Conservation (phyloP, 2,329 filamentous ascomycete genomes). For the Harringtonia aguacate region DNA sequence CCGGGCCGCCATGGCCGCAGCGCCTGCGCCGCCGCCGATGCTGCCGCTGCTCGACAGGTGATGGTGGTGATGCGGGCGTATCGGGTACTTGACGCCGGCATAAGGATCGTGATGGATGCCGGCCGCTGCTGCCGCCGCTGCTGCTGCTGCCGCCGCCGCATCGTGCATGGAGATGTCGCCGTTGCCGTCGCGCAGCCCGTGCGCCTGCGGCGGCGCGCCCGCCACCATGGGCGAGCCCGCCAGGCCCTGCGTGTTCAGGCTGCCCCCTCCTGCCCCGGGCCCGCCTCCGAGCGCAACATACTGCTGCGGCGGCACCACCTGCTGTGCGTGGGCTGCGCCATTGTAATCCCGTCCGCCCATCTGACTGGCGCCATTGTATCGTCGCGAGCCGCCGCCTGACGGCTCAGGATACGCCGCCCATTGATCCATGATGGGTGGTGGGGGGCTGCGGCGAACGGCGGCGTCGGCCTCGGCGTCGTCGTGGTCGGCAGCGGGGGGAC, state of each 20-base stretch:
- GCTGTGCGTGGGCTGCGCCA: slow-evolving; percentile 12
- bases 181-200: slow-evolving; percentile 59
- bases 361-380: slow-evolving; percentile 42
- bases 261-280: slow-evolving; percentile 7
- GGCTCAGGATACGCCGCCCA: slow-evolving; percentile 61
- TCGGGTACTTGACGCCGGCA: slow-evolving; percentile 74
- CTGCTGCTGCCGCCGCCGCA: slow-evolving; percentile 22
- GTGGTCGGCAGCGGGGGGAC: neutral
- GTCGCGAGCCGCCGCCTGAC: slow-evolving; percentile 48
- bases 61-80: slow-evolving; percentile 68
- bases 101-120: slow-evolving; percentile 54
- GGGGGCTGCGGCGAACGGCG: neutral
- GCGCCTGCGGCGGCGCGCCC: slow-evolving; percentile 31
- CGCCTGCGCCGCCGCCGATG: neutral
- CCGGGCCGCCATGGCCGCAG: slow-evolving; percentile 8
- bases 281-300: neutral
- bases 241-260: slow-evolving; percentile 26
- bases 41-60: slow-evolving; percentile 44
- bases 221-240: slow-evolving; percentile 43
- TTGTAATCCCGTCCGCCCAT: slow-evolving; percentile 14
- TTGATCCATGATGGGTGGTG: slow-evolving; percentile 36
- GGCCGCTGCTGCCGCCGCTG: neutral
- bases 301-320: slow-evolving; percentile 10
- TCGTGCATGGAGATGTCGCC: slow-evolving; percentile 83
- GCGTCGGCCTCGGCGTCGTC: neutral